phyloP scores from a whole-genome alignment of 2,329 filamentous ascomycete species.

The Geosmithia flava region DNA sequence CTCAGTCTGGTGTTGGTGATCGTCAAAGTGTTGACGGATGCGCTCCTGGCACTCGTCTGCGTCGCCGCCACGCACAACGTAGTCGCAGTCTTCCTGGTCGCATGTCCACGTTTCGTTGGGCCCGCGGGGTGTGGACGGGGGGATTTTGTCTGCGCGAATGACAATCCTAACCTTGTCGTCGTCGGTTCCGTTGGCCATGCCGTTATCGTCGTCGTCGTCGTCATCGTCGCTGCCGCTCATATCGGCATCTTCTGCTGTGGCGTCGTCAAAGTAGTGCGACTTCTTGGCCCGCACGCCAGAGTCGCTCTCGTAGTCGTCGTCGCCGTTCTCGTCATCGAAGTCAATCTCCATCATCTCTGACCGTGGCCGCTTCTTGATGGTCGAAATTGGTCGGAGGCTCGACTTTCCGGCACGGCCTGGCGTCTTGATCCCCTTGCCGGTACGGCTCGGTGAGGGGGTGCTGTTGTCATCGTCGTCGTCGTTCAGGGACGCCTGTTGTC shows the following conservation, averaged over 20 bases:
- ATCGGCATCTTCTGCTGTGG: conserved; percentile 18
- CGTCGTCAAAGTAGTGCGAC: conserved; percentile 18
- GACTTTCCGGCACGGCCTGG: conserved; percentile 29
- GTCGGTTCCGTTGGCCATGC: conserved; percentile 2
- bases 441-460: conserved; percentile 8
- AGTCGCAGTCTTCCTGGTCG: conserved; percentile 48
- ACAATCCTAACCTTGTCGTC: conserved; percentile 23
- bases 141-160: conserved; percentile 35
- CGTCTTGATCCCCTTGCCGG: conserved; percentile 14
- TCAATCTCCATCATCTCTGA: conserved; percentile 24
- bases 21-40: conserved; percentile 46
- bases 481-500: not conserved
- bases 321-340: conserved; percentile 18
- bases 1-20: conserved; percentile 44
- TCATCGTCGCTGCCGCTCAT: conserved; percentile 4
- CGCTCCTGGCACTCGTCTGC: conserved; percentile 36
- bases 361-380: conserved; percentile 31
- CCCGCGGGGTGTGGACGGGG: conserved; percentile 35
- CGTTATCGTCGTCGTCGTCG: conserved; percentile 3
- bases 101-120: conserved; percentile 56
- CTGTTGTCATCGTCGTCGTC: conserved; percentile 10
- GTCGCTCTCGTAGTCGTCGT: not conserved
- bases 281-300: conserved; percentile 11
- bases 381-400: conserved; percentile 25
- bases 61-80: conserved; percentile 51